Conservation (phyloP, 2,329 filamentous ascomycete species). For the Colletotrichum filicis region DNA sequence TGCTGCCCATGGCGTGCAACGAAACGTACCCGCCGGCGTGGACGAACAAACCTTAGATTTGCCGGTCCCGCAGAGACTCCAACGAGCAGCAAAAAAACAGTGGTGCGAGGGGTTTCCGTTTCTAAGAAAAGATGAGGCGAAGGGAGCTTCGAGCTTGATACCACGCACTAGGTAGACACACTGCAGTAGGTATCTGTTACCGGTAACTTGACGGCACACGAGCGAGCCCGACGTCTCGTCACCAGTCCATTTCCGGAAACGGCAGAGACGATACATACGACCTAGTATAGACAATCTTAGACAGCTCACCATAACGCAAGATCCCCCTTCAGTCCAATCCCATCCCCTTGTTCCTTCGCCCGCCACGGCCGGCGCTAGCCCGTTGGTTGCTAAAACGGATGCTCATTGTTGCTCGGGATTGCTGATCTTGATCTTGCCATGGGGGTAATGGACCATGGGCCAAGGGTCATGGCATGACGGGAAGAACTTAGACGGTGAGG, state of each 20-base stretch:
- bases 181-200: neutral
- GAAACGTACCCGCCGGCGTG: neutral
- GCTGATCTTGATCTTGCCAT: conserved; percentile 26
- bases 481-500: neutral
- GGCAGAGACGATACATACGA: conserved; percentile 7
- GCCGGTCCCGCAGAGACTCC: neutral
- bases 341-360: conserved; percentile 2
- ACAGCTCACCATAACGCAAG: neutral
- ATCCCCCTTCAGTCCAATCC: conserved; percentile 11
- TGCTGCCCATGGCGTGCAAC: neutral
- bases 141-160: neutral
- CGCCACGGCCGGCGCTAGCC: conserved; percentile 7
- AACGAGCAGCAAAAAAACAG: neutral
- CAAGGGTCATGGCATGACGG: neutral
- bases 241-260: conserved; percentile 2
- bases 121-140: conserved; percentile 15
- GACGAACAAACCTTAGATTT: neutral
- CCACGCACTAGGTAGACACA: neutral
- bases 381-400: conserved; percentile 6
- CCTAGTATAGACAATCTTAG: conserved; percentile 9
- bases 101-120: neutral
- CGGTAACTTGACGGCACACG: neutral
- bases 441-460: neutral
- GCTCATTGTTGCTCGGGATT: conserved; percentile 16
- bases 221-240: conserved; percentile 6